Evolutionary conservation across 73 alveolate genomes (phyloP), one percentile per base, ranked within the genome.

Genomic region (Paramecium primaurelia): DNA sequence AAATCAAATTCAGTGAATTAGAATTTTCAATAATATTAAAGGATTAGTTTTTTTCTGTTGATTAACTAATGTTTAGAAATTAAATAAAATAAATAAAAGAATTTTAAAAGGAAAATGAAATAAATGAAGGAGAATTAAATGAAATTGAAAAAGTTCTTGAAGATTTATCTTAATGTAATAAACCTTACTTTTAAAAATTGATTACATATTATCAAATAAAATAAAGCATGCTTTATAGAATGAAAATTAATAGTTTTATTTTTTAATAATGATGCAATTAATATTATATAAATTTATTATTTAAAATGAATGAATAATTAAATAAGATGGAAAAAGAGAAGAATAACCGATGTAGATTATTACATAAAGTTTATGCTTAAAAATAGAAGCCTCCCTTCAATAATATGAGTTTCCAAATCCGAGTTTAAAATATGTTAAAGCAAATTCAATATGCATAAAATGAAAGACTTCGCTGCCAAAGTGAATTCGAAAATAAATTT

Each of bases 351-450:
- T 64, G 45, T 28, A 28, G 47, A 12, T 64, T 64, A 28, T n/a
- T 64, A 32, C 84, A 64, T 20, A 64, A 64, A 64, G 20, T 64
- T 64, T 64, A 64, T 64, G 49, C 84, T 64, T 64, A 25, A 64
- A 28, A 64, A 28, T 26, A 64, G 84, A 26, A 64, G 47, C 22
- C 49, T 11, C 51, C 49, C 42, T 64, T 28, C 11, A 25, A 11
- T 28, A 34, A 12, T 14, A 64, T 64, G 47, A 64, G 84, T 64
- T 25, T 64, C 28, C 11, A 64, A 34, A 28, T 64, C 22, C 26
- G 84, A 64, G 84, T 64, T 64, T 64, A 64, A 64, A 64, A 64
- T 64, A 64, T 64, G 84, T 11, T 64, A 64, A 64, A 64, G 47
- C 84, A 64, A 64, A 64, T 64, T 28, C 42, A 34, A 32, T 32